Evolutionary conservation across 2,329 filamentous ascomycete genomes (phyloP).

Genomic region (Diaporthe ampelina): DNA sequence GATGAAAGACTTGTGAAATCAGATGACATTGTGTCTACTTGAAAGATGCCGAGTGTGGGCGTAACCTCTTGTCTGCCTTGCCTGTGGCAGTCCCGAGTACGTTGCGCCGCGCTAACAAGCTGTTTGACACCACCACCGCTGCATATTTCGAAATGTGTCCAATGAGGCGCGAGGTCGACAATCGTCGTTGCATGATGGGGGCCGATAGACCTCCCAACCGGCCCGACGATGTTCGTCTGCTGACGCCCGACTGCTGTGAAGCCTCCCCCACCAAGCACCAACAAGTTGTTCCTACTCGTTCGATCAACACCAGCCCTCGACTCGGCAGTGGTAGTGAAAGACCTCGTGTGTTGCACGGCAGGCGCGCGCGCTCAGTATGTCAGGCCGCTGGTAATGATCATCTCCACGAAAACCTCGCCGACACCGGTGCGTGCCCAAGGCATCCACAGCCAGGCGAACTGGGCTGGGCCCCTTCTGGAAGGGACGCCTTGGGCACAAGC

Average conservation of each 20-base stretch:
- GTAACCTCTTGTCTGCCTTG: neutral
- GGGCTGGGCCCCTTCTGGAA: neutral
- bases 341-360: neutral
- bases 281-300: neutral
- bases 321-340: neutral
- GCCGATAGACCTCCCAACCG: slow-evolving; percentile 16
- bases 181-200: slow-evolving; percentile 6
- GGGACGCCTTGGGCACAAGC: neutral
- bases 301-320: neutral
- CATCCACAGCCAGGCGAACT: neutral
- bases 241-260: slow-evolving; percentile 19
- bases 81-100: no score
- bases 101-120: neutral
- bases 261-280: neutral
- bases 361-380: neutral
- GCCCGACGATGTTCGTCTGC: neutral
- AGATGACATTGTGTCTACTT: neutral
- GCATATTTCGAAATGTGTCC: neutral
- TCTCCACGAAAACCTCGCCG: neutral
- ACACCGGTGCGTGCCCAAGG: neutral
- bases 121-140: slow-evolving; percentile 17
- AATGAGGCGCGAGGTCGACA: neutral
- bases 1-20: neutral
- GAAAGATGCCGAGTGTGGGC: neutral
- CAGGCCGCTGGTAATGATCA: neutral